Evolutionary conservation across 2,329 filamentous ascomycete genomes (phyloP), one percentile per base, ranked within the genome.

Genomic region (Xylariaceae sp.): DNA sequence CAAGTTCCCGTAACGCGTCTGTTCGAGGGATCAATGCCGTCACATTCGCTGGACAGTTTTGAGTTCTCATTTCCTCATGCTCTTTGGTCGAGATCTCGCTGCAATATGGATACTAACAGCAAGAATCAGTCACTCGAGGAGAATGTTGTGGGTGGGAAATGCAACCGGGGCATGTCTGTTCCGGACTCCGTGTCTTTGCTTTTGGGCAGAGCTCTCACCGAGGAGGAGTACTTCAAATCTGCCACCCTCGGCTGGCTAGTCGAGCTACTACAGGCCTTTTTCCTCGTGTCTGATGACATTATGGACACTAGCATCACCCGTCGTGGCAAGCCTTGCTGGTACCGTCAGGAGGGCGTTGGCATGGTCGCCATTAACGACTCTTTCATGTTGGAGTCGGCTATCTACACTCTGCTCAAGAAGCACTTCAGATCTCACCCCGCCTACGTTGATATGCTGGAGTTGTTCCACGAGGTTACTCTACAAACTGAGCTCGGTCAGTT

Each of bases 311-410:
- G 88, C 72, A 94, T 96, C 73, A 99, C 94, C 54, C 91, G 94
- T 58, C 90, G 94, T 64, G 91, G 92, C 60, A 84, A 87, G 74
- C 91, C 94, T 42, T 99, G 94, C 79, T 99, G 94, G 94, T 99
- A 97, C 77, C 87, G 87, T 58, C 86, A 90, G 63, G 84, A 89
- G 34, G 85, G 87, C 47, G 91, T 99, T 42, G 92, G 92, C 72
- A 91, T 95, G 86, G 82, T 96, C 62, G 92, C 94, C 70, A 96
- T 99, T 81, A 99, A 99, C 80, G 94, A 99, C 71, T 85, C 92
- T 60, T 96, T 97, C 79, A 85, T 97, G 84, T 87, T 99, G 66
- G 94, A 97, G 77, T 78, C 87, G 11, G 77, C 83, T 68, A 97
- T 99, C 76, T 99, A 95, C 78, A 75, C 87, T 30, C 84, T 97